Evolutionary conservation across 164 flowering plant genomes (phyloP).

Genomic region (Litsea cubeba): DNA sequence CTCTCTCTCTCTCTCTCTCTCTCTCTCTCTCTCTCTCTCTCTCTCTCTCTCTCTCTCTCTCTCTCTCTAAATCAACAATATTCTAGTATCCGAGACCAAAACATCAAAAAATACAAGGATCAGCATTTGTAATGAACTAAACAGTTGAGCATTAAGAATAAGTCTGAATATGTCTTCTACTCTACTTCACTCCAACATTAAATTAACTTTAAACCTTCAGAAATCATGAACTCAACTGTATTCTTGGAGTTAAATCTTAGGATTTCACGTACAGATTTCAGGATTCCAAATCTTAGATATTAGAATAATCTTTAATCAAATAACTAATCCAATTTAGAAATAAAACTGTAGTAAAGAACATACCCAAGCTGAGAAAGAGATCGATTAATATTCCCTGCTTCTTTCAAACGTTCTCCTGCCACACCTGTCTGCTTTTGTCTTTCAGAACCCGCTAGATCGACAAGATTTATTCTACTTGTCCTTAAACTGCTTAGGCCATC

Average conservation of each 20-base stretch:
- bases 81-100: background rate
- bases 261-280: background rate
- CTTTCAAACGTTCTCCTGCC: slow-evolving; percentile 94
- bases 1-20: too few relatives aligned
- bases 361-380: slow-evolving; percentile 99
- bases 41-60: too few relatives aligned
- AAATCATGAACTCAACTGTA: background rate
- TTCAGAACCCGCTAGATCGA: slow-evolving; percentile 99
- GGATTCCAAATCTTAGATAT: background rate
- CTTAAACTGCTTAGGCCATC: slow-evolving; percentile 83
- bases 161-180: background rate
- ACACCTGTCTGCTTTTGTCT: slow-evolving; percentile 94
- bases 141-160: background rate
- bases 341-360: background rate
- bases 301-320: background rate
- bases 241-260: background rate
- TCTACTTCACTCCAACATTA: background rate
- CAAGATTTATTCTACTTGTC: slow-evolving; percentile 90
- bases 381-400: slow-evolving; percentile 94
- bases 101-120: background rate
- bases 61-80: background rate
- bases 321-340: background rate
- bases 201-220: background rate
- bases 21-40: too few relatives aligned
- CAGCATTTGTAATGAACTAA: background rate